Percentiles rank a stretch among this genome's conserved stretches.
Conservation (phyloP, 768 basidiomycete genomes). For the Kwoniella europaea region DNA sequence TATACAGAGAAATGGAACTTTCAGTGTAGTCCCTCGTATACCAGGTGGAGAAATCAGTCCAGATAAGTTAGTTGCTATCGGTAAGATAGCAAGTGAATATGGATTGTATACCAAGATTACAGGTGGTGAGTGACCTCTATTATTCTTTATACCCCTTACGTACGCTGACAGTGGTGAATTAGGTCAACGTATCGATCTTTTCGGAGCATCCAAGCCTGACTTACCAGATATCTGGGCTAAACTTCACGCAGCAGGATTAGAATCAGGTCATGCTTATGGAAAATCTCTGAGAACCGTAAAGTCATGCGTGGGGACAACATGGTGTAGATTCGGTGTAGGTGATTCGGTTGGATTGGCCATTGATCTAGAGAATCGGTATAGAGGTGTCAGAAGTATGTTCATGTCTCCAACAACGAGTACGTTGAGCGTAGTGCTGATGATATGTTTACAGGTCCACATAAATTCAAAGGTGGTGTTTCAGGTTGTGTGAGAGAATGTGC, state of each 20-base stretch:
- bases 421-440: conserved; percentile 8
- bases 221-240: conserved; percentile 71
- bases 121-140: conserved; percentile 56
- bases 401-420: background rate
- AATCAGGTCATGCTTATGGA: conserved; percentile 78
- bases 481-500: conserved; percentile 79
- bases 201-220: conserved; percentile 73
- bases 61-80: conserved; percentile 69
- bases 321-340: conserved; percentile 70
- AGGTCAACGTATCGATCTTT: conserved; percentile 69
- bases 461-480: conserved; percentile 76
- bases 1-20: conserved; percentile 70
- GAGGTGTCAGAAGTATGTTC: conserved; percentile 61
- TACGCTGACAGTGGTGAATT: too few species aligned
- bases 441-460: conserved; percentile 63
- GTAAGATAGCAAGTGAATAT: conserved; percentile 70
- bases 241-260: conserved; percentile 70
- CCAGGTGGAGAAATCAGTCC: conserved; percentile 75
- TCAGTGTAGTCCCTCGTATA: conserved; percentile 73
- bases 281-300: conserved; percentile 75
- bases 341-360: conserved; percentile 77
- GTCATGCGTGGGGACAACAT: conserved; percentile 74
- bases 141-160: too few species aligned
- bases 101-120: conserved; percentile 70
- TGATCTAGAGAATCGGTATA: conserved; percentile 73